A percentile compares a stretch with the other conserved stretches of the same genome.
Conservation (phyloP, 2,329 filamentous ascomycete species). For the Sphaceloma murrayae region DNA sequence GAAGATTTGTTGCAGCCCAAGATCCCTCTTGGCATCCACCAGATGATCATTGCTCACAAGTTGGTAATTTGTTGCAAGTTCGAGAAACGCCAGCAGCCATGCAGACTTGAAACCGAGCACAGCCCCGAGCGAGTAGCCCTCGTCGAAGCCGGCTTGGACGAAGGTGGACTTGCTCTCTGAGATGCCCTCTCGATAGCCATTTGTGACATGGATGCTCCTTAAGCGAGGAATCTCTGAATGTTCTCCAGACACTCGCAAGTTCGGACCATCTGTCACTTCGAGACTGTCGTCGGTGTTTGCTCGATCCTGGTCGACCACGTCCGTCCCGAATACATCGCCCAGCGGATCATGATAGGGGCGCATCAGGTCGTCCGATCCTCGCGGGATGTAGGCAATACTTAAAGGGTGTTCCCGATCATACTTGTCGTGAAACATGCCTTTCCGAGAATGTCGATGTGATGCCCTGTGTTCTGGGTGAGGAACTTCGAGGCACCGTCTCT, state of each 20-base stretch:
- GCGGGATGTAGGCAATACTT: not conserved
- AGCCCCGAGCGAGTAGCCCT: conserved; percentile 77
- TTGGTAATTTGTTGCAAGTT: conserved; percentile 30
- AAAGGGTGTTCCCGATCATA: conserved; percentile 4
- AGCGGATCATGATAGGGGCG: conserved; percentile 25
- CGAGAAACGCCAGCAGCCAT: conserved; percentile 64
- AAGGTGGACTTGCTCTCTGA: conserved; percentile 62
- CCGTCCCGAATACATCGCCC: conserved; percentile 41
- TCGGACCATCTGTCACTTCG: conserved; percentile 14
- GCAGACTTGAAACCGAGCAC: conserved; percentile 67
- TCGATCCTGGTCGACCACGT: no score
- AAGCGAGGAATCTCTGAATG: conserved; percentile 66
- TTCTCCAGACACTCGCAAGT: conserved; percentile 25
- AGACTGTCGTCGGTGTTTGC: conserved; percentile 32
- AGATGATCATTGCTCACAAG: no score
- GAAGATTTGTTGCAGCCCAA: not conserved
- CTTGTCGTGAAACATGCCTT: no score
- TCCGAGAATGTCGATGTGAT: no score
- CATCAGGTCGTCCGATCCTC: not conserved
- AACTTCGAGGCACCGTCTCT: no score
- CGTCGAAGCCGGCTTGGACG: conserved; percentile 84
- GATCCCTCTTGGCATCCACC: not conserved
- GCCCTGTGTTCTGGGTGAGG: no score
- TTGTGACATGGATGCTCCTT: conserved; percentile 65
- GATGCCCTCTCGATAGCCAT: conserved; percentile 85